Evolutionary conservation across 73 alveolate genomes (phyloP).

Genomic region (Symbiodinium pilosum): DNA sequence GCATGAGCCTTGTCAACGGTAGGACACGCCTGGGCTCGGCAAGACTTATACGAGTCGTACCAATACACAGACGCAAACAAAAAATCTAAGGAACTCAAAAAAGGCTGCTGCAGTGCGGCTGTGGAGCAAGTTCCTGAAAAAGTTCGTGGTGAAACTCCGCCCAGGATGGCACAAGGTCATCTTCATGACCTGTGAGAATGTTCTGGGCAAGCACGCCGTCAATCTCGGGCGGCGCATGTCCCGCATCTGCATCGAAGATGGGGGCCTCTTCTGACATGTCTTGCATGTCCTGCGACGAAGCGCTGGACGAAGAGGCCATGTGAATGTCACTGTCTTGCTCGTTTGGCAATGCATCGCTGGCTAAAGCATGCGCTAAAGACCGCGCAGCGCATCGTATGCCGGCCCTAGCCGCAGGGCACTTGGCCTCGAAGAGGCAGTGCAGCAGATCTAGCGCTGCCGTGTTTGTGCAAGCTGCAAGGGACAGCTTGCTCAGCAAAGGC

Average conservation of each 20-base stretch:
- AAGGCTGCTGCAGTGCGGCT: not conserved
- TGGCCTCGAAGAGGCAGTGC: conserved; percentile 31
- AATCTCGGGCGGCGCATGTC: not conserved
- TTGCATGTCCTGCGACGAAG: not conserved
- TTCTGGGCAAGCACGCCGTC: not conserved
- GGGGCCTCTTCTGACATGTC: not conserved
- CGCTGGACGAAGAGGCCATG: not conserved
- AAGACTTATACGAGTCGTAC: not conserved
- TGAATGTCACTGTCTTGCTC: not conserved
- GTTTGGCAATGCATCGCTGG: conserved; percentile 13
- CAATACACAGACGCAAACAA: too few relatives aligned
- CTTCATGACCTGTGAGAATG: not conserved
- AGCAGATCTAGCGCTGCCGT: conserved; percentile 84
- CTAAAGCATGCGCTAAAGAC: conserved; percentile 76
- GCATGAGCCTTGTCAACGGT: not conserved
- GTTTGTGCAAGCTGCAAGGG: conserved; percentile 79
- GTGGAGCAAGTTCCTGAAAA: conserved; percentile 62
- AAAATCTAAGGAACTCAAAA: not conserved
- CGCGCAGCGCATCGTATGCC: conserved; percentile 63
- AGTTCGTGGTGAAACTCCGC: conserved; percentile 93
- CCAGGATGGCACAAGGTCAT: conserved; percentile 92
- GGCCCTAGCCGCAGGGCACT: conserved; percentile 27
- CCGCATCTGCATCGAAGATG: not conserved
- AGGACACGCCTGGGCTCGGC: conserved; percentile 37
- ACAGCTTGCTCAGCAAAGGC: conserved; percentile 39